Conservation (phyloP, 192 early-diverging fungal species). For the Backusella parvicylindrica region DNA sequence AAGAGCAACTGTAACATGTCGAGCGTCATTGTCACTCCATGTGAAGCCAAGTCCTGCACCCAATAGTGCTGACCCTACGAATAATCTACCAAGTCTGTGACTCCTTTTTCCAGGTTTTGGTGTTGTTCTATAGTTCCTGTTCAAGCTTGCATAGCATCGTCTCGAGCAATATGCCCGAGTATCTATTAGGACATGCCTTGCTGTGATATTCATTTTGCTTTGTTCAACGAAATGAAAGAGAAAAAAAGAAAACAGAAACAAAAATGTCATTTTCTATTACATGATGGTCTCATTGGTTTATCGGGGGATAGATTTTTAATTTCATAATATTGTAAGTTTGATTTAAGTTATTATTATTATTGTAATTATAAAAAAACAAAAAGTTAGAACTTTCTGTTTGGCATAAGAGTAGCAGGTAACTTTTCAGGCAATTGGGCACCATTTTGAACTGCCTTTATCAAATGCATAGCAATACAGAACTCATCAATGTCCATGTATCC, state of each 20-base stretch:
- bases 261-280: no score
- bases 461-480: conserved; percentile 68
- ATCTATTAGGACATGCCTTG: background rate
- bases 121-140: background rate
- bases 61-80: background rate
- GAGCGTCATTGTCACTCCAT: conserved; percentile 20
- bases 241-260: background rate
- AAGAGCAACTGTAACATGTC: conserved; percentile 31
- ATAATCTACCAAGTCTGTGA: background rate
- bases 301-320: no score
- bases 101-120: background rate
- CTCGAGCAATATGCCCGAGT: background rate
- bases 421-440: conserved; percentile 29
- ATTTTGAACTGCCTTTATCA: conserved; percentile 32
- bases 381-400: conserved; percentile 22
- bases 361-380: no score
- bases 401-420: conserved; percentile 22
- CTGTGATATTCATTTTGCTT: background rate
- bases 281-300: no score
- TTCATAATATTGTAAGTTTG: no score
- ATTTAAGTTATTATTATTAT: no score
- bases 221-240: no score
- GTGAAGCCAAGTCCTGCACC: background rate
- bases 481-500: conserved; percentile 69
- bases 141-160: background rate